Base-by-base conservation (phyloP, 345 rosid species). In the Citrus hindsii region DNA sequence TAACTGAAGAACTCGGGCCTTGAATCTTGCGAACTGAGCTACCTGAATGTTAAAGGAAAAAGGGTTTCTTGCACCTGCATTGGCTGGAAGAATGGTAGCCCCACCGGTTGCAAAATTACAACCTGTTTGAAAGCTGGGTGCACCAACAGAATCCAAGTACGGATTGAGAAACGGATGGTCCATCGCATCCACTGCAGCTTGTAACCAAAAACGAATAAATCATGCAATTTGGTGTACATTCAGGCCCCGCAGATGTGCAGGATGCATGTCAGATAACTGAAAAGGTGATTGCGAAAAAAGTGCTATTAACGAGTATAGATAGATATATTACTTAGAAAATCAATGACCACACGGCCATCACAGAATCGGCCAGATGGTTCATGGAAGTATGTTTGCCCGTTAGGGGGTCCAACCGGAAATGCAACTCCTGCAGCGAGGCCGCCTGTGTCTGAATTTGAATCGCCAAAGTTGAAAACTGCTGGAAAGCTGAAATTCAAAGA, bases 361-460 rank as follows among this genome's bases (percentile, higher is more conserved):
- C 88, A 86, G 75, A 88, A 85, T 58, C 88, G 69, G 7, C 87
- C 88, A 7, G 86, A 32, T 51, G 86, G 81, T 30, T 69, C 48
- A 5, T 35, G 77, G 80, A 85, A 88, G 80, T 61, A 82, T n/a
- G 87, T 85, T 38, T 82, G 75, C 24, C 87, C 87, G 66, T 79
- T 78, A 25, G 84, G 85, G 2, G 77, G 85, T 32, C 84, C 83
- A 1, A 86, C 9, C 0, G 82, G 84, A 62, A 88, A 83, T 22
- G 81, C 87, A 30, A 84, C 64, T 5, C 89, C 87, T 0, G 91
- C 89, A 42, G 79, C 89, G 0, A 86, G 48, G 1, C 84, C 89
- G 1, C 89, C 91, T 0, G 91, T 85, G 81, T 88, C 89, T 3
- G 88, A 88, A 77, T 88, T 88, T 0, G 89, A 88, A 73, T 86